Conservation (phyloP, 176 grass and related monocot species). For the Raddia distichophylla region DNA sequence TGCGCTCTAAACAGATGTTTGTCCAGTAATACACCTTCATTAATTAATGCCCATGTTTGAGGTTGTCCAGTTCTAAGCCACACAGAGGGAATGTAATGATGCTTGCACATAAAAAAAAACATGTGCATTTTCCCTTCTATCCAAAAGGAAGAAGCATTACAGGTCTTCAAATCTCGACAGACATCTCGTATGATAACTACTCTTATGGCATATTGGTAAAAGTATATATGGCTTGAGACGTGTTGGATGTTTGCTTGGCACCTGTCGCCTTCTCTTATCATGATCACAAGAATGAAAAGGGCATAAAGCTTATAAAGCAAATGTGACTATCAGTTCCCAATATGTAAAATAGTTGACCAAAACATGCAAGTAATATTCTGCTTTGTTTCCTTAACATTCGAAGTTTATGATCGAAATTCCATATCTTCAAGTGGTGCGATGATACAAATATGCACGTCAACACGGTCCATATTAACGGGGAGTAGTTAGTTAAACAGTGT, state of each 20-base stretch:
- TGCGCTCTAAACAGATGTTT: too few relatives aligned
- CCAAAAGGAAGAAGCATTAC: not conserved
- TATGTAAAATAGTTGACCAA: not conserved
- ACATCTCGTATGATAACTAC: too few relatives aligned
- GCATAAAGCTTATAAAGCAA: constrained; percentile 10
- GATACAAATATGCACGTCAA: too few relatives aligned
- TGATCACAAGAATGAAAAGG: constrained; percentile 32
- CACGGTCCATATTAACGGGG: too few relatives aligned
- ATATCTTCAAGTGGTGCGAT: not conserved
- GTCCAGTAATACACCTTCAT: too few relatives aligned
- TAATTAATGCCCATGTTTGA: not conserved
- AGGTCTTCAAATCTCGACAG: too few relatives aligned
- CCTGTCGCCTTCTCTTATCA: constrained; percentile 27
- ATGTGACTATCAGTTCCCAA: constrained; percentile 1
- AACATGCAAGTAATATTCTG: too few relatives aligned
- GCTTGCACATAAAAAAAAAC: not conserved
- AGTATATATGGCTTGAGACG: not conserved
- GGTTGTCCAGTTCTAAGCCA: not conserved
- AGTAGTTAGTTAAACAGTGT: too few relatives aligned
- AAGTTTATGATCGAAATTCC: not conserved
- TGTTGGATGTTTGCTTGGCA: constrained; percentile 17
- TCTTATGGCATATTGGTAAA: too few relatives aligned
- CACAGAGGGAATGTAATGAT: not conserved
- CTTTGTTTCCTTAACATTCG: not conserved
- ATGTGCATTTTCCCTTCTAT: not conserved